Evolutionary conservation across 257 asterid genomes (phyloP).

Genomic region (Solanum okadae): DNA sequence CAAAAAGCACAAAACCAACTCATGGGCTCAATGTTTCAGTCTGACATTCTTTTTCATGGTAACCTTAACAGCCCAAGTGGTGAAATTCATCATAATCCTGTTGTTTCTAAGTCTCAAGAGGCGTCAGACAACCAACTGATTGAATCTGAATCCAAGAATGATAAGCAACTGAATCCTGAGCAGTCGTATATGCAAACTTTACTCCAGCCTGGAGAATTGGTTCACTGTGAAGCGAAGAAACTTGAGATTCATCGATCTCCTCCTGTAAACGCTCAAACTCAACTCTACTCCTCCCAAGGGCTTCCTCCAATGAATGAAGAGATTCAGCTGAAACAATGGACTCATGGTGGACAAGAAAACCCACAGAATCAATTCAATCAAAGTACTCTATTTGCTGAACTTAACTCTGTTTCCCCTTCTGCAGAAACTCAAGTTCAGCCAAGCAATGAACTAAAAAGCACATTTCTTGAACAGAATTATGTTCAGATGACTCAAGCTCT

Average conservation of each 20-base stretch:
- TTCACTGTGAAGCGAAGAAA: constrained; percentile 1
- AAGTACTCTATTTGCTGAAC: background rate
- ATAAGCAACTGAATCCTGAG: background rate
- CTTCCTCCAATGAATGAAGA: background rate
- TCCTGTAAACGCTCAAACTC: constrained; percentile 14
- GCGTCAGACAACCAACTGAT: background rate
- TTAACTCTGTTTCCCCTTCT: background rate
- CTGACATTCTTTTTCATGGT: background rate
- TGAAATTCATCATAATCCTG: constrained; percentile 10
- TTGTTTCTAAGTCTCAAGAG: constrained; percentile 5
- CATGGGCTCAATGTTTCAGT: background rate
- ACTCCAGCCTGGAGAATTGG: background rate
- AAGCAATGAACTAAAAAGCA: constrained; percentile 4
- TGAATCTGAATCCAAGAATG: constrained; percentile 14
- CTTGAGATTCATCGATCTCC: constrained; percentile 33
- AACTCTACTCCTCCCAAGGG: background rate
- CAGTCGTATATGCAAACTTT: background rate
- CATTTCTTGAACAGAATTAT: constrained; percentile 7
- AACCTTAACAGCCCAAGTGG: background rate
- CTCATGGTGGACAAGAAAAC: background rate
- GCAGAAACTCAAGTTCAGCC: constrained; percentile 1
- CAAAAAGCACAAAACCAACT: background rate
- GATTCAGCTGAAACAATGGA: background rate
- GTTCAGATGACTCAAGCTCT: constrained; percentile 2
- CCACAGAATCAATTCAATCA: constrained; percentile 3